phyloP scores from a whole-genome alignment of 345 rosid species.

The Conringia planisiliqua region DNA sequence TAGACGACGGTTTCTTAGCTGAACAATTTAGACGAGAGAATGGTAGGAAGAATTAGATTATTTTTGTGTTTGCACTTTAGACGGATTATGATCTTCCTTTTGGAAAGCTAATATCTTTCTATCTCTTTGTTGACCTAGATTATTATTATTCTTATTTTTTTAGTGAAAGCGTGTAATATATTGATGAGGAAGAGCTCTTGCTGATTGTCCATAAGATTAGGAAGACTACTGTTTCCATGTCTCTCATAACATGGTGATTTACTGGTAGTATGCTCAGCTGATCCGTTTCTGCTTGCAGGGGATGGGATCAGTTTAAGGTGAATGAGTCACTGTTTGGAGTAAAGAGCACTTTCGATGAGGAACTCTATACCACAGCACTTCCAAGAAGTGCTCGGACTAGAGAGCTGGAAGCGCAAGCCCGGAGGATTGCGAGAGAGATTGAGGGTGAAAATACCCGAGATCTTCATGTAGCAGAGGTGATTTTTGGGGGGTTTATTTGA shows the following conservation, averaged over 20 bases:
- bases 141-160: too few relatives aligned
- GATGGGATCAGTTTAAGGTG: conserved; percentile 87
- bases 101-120: conserved; percentile 15
- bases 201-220: not conserved
- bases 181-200: conserved; percentile 12
- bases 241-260: not conserved
- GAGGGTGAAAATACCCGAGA: conserved; percentile 83
- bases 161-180: not conserved
- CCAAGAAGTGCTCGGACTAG: conserved; percentile 58
- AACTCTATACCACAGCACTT: conserved; percentile 85
- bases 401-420: conserved; percentile 74
- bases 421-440: conserved; percentile 85
- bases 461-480: conserved; percentile 92
- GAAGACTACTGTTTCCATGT: not conserved
- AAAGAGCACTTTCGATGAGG: conserved; percentile 81
- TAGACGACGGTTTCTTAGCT: conserved; percentile 1
- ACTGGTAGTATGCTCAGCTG: conserved; percentile 20
- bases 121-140: not conserved
- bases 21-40: not conserved
- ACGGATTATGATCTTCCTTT: not conserved
- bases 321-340: conserved; percentile 79
- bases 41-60: conserved; percentile 1
- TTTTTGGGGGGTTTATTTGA: conserved; percentile 12
- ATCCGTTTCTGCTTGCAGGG: conserved; percentile 37
- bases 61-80: conserved; percentile 3